phyloP scores from a whole-genome alignment of 495 filamentous ascomycete genomes.

The Talaromyces proteolyticus region DNA sequence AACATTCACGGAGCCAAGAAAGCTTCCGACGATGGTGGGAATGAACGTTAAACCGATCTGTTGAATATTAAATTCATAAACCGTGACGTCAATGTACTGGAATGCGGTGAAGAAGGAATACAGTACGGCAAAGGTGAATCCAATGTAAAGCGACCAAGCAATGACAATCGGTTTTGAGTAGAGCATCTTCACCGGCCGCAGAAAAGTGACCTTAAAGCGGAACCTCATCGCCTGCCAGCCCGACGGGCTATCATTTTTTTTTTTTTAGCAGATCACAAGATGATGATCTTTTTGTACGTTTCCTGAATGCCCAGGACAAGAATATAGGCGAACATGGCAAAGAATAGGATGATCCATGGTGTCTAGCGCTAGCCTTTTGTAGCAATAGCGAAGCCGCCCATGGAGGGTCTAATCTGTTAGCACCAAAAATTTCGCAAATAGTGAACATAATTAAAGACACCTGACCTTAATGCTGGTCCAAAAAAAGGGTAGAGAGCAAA shows the following conservation, averaged over 20 bases:
- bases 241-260: constrained; percentile 29
- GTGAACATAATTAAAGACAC: too few species aligned
- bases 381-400: constrained; percentile 56
- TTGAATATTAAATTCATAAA: constrained; percentile 44
- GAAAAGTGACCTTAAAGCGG: constrained; percentile 48
- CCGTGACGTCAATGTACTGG: constrained; percentile 42
- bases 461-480: constrained; percentile 29
- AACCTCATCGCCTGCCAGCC: constrained; percentile 30
- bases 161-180: constrained; percentile 60
- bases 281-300: constrained; percentile 59
- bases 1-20: constrained; percentile 39
- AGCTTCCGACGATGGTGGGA: constrained; percentile 49
- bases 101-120: constrained; percentile 64
- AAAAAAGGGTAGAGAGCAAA: constrained; percentile 34
- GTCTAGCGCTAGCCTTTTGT: constrained; percentile 60
- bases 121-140: constrained; percentile 58
- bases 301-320: constrained; percentile 40
- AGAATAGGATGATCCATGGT: constrained; percentile 46
- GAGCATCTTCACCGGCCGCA: constrained; percentile 61
- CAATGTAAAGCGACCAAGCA: constrained; percentile 53
- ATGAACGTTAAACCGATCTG: constrained; percentile 55
- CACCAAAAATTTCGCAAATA: too few species aligned
- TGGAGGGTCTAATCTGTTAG: constrained; percentile 49
- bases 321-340: constrained; percentile 32
- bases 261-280: constrained; percentile 41